These are phyloP conservation scores for Calonectria honghensis DNA, from an alignment of 2,329 filamentous ascomycete species.

Conservation along the genomic window DNA sequence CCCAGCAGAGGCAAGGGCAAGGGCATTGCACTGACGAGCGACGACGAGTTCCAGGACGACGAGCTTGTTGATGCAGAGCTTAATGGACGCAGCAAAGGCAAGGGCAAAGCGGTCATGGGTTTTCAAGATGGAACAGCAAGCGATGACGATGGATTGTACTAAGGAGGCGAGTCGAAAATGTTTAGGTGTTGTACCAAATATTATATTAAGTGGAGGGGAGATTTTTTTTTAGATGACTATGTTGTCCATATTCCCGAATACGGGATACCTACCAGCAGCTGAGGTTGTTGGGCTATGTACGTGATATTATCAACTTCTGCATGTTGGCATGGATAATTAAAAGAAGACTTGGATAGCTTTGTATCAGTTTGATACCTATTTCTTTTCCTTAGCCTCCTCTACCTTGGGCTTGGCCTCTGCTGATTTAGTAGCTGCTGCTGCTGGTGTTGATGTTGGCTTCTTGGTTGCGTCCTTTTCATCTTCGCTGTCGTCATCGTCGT, in stretches of 20 bases:
- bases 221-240: slow-evolving; percentile 39
- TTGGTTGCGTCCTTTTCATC: background rate
- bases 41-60: slow-evolving; percentile 60
- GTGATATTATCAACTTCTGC: slow-evolving; percentile 36
- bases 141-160: slow-evolving; percentile 76
- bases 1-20: slow-evolving; percentile 59
- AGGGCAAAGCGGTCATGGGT: slow-evolving; percentile 72
- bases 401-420: slow-evolving; percentile 27
- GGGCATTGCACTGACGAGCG: slow-evolving; percentile 57
- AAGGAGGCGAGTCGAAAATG: slow-evolving; percentile 33
- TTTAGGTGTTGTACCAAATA: slow-evolving; percentile 9
- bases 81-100: slow-evolving; percentile 67
- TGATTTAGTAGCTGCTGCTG: background rate
- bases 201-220: slow-evolving; percentile 34
- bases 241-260: slow-evolving; percentile 46
- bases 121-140: slow-evolving; percentile 73
- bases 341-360: slow-evolving; percentile 18
- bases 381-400: slow-evolving; percentile 40
- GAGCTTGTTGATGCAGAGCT: slow-evolving; percentile 56
- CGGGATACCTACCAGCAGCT: slow-evolving; percentile 41
- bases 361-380: slow-evolving; percentile 34
- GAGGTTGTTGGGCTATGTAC: slow-evolving; percentile 39
- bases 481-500: background rate
- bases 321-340: slow-evolving; percentile 37
- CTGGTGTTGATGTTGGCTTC: background rate